A percentile compares a stretch with the other conserved stretches of the same genome.
phyloP scores from a whole-genome alignment of 2,329 filamentous ascomycete genomes.

The Emericellopsis cladophorae region DNA sequence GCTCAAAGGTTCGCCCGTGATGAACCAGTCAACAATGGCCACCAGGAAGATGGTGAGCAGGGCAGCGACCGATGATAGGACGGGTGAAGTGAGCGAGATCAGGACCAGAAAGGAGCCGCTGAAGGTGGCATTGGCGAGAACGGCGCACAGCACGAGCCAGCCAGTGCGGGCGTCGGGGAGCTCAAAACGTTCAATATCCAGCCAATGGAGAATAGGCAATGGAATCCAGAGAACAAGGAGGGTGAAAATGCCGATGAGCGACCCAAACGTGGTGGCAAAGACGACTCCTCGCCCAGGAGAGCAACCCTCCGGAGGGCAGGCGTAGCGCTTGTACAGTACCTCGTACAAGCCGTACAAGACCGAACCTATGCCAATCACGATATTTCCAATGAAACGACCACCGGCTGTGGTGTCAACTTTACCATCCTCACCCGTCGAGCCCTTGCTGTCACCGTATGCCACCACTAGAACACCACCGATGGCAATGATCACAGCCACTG shows the following conservation, averaged over 20 bases:
- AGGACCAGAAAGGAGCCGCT: constrained; percentile 87
- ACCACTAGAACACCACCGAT: constrained; percentile 88
- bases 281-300: constrained; percentile 82
- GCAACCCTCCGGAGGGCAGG: constrained; percentile 84
- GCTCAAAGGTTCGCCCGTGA: constrained; percentile 66
- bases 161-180: constrained; percentile 68
- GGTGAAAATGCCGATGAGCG: constrained; percentile 77
- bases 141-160: constrained; percentile 66
- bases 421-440: constrained; percentile 11
- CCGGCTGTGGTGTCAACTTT: constrained; percentile 34
- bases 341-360: constrained; percentile 95
- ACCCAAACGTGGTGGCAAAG: constrained; percentile 88
- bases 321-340: constrained; percentile 86
- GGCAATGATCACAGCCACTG: constrained; percentile 73
- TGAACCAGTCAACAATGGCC: constrained; percentile 77
- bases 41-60: constrained; percentile 95
- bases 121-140: constrained; percentile 81
- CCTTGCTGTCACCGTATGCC: constrained; percentile 69
- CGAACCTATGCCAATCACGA: constrained; percentile 83
- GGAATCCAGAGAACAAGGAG: constrained; percentile 84
- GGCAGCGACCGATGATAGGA: constrained; percentile 83
- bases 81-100: constrained; percentile 84
- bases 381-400: constrained; percentile 68
- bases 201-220: constrained; percentile 67
- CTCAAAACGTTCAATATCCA: constrained; percentile 71